Evolutionary conservation across 352 stramenopile genomes (phyloP).

Genomic region (Phytophthora pluvialis): DNA sequence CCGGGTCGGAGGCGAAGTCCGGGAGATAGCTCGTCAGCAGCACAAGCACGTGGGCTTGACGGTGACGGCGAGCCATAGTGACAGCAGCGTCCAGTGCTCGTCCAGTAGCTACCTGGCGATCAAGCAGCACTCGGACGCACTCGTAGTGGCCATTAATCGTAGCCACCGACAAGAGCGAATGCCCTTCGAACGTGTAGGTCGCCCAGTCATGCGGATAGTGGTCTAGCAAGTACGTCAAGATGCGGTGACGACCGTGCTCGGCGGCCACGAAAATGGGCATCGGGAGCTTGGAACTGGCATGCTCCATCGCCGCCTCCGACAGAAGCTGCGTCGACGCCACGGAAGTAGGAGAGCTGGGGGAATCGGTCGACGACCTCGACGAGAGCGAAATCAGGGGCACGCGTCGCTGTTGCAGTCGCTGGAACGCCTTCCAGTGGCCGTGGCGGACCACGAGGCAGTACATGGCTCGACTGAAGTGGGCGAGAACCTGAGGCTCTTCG

Average conservation of each 20-base stretch:
- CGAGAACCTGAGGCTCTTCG: slow-evolving; percentile 46
- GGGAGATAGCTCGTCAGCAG: slow-evolving; percentile 74
- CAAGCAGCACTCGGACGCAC: slow-evolving; percentile 65
- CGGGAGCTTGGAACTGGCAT: slow-evolving; percentile 48
- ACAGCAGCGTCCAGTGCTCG: slow-evolving; percentile 58
- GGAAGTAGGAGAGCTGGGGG: slow-evolving; percentile 21
- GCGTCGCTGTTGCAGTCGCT: slow-evolving; percentile 51
- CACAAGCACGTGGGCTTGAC: slow-evolving; percentile 73
- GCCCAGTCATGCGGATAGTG: slow-evolving; percentile 34
- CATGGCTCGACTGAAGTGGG: slow-evolving; percentile 64
- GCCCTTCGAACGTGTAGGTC: slow-evolving; percentile 64
- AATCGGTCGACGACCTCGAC: slow-evolving; percentile 30
- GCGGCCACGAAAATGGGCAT: slow-evolving; percentile 65
- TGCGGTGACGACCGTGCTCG: slow-evolving; percentile 57
- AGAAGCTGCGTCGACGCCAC: slow-evolving; percentile 24
- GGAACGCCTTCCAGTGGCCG: slow-evolving; percentile 70
- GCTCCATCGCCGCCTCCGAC: slow-evolving; percentile 24
- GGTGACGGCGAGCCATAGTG: slow-evolving; percentile 52
- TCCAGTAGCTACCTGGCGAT: slow-evolving; percentile 28
- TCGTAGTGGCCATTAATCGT: slow-evolving; percentile 75
- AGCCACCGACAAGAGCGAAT: slow-evolving; percentile 70
- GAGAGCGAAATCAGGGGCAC: slow-evolving; percentile 34
- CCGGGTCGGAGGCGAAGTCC: slow-evolving; percentile 43
- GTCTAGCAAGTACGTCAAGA: slow-evolving; percentile 58
- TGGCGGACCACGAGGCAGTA: slow-evolving; percentile 72